Conservation (phyloP, 2,329 filamentous ascomycete species). For the Trichoderma citrinoviride region DNA sequence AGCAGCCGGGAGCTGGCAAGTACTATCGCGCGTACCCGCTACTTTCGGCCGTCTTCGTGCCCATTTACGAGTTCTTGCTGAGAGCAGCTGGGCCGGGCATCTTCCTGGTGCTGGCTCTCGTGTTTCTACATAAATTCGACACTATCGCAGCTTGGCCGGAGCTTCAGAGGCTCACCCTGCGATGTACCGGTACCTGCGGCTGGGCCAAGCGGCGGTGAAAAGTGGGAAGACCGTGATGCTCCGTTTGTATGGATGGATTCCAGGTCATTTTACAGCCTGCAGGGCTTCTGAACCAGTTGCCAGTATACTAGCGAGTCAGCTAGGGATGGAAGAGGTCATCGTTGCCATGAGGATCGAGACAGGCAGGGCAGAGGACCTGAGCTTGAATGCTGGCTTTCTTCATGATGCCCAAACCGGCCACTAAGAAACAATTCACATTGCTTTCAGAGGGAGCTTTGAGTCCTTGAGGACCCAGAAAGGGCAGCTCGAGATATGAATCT, state of each 20-base stretch:
- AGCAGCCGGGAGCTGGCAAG: constrained; percentile 11
- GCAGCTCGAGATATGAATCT: too few species aligned
- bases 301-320: neutral
- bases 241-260: constrained; percentile 12
- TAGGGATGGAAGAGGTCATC: neutral
- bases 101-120: neutral
- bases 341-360: constrained; percentile 14
- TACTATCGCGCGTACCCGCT: neutral
- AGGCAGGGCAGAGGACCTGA: constrained; percentile 9
- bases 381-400: neutral
- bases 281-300: neutral
- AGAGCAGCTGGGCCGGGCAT: neutral
- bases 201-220: constrained; percentile 18
- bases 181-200: neutral
- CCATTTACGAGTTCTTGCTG: neutral
- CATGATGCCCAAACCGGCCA: neutral
- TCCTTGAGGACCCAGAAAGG: too few species aligned
- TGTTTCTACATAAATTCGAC: too few species aligned
- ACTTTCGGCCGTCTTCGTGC: neutral
- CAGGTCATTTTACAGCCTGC: constrained; percentile 1
- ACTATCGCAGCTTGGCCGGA: neutral
- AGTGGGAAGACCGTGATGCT: neutral
- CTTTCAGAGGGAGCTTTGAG: too few species aligned
- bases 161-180: neutral
- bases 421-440: neutral